Percentiles rank a stretch among this genome's conserved stretches.
These are phyloP conservation scores for Fraxinus anomala DNA, from an alignment of 257 asterid species.

Conservation along the genomic window DNA sequence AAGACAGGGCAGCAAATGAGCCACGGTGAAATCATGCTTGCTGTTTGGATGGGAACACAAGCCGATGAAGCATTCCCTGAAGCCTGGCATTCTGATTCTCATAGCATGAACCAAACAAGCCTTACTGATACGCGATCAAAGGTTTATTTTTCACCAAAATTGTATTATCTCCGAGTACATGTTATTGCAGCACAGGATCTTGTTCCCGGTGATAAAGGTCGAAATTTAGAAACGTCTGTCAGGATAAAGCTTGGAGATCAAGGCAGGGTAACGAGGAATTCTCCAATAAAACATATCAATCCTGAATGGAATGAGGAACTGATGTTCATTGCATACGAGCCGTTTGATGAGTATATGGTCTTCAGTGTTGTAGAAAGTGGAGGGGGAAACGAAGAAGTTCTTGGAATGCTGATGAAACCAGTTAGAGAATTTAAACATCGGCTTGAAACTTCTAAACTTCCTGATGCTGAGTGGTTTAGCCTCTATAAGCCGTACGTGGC, in stretches of 20 bases:
- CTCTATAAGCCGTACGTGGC: slow-evolving; percentile 55
- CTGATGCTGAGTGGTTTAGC: slow-evolving; percentile 66
- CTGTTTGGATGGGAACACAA: slow-evolving; percentile 97
- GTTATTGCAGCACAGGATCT: slow-evolving; percentile 83
- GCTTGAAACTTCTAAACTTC: slow-evolving; percentile 53
- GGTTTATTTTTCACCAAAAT: slow-evolving; percentile 75
- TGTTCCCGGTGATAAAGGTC: slow-evolving; percentile 56
- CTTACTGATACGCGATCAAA: slow-evolving; percentile 69
- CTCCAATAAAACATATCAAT: slow-evolving; percentile 50
- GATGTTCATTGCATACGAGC: slow-evolving; percentile 84
- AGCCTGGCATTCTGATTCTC: slow-evolving; percentile 95
- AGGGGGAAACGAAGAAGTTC: slow-evolving; percentile 61
- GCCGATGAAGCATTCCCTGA: slow-evolving; percentile 90
- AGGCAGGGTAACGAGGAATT: slow-evolving; percentile 57
- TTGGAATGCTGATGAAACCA: slow-evolving; percentile 64
- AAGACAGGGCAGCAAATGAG: slow-evolving; percentile 53
- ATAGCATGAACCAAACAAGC: slow-evolving; percentile 58
- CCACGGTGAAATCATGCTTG: slow-evolving; percentile 85
- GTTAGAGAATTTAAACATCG: slow-evolving; percentile 61
- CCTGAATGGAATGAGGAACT: slow-evolving; percentile 95
- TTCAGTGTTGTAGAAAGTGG: slow-evolving; percentile 72
- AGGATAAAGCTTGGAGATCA: slow-evolving; percentile 74
- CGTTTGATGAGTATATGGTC: slow-evolving; percentile 72
- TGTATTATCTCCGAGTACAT: slow-evolving; percentile 74
- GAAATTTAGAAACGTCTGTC: slow-evolving; percentile 57